A percentile compares a stretch with the other conserved stretches of the same genome.
Evolutionary conservation across 2,329 filamentous ascomycete genomes (phyloP).

Genomic region (Botrytis pseudocinerea): DNA sequence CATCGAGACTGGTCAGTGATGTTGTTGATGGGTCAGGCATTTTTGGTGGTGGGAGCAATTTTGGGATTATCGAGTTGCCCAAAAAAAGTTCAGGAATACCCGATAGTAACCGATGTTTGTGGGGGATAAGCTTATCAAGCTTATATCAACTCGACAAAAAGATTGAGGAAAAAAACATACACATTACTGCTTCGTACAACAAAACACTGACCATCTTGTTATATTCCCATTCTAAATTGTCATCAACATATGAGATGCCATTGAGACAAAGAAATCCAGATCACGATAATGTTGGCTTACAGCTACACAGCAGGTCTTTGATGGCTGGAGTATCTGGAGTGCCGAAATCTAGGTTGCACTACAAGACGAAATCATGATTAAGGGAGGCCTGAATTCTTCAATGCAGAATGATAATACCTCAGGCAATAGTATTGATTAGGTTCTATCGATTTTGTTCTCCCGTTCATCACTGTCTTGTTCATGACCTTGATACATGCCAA

Average conservation of each 20-base stretch:
- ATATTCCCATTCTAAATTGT: background rate
- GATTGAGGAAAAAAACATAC: background rate
- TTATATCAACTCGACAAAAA: background rate
- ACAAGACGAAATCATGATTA: background rate
- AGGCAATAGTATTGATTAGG: background rate
- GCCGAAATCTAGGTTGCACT: background rate
- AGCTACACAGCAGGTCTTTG: background rate
- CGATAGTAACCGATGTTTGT: constrained; percentile 11
- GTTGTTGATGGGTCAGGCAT: constrained; percentile 22
- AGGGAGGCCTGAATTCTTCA: background rate
- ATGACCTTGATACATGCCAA: background rate
- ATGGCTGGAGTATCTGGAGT: background rate
- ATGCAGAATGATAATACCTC: background rate
- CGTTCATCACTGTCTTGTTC: background rate
- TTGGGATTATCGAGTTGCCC: background rate
- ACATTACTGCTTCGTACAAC: background rate
- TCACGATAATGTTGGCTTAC: background rate
- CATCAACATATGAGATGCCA: background rate
- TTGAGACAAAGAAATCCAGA: background rate
- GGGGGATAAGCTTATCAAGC: background rate
- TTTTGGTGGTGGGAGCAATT: background rate
- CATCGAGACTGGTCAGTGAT: constrained; percentile 52
- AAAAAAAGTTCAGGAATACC: constrained; percentile 4
- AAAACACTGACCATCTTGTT: background rate
- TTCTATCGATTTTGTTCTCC: background rate